phyloP scores from a whole-genome alignment of 164 flowering plant species.

The Liquidambar formosana region DNA sequence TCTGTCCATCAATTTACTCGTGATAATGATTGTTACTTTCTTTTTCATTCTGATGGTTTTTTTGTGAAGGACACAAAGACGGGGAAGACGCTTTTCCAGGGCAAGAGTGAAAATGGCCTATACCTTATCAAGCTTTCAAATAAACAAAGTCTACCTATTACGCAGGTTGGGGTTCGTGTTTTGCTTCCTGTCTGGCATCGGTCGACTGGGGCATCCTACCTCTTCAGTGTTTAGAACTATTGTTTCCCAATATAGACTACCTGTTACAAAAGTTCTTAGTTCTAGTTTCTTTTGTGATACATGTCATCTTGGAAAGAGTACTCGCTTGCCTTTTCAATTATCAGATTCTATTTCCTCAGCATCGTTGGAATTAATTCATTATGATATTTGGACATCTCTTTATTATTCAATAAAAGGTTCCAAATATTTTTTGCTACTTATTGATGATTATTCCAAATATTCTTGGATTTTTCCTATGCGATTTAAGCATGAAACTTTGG shows the following conservation, averaged over 20 bases:
- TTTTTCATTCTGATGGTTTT: no score
- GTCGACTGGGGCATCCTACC: background rate
- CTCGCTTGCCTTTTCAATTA: background rate
- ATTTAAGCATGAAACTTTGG: no score
- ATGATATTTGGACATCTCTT: background rate
- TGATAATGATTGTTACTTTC: background rate
- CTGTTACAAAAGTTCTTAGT: no score
- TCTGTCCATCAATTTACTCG: background rate
- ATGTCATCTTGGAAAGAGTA: background rate
- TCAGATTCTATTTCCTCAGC: background rate
- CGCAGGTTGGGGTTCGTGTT: background rate
- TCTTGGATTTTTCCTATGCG: background rate
- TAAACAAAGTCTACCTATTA: background rate
- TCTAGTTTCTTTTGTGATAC: background rate
- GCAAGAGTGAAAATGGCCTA: background rate
- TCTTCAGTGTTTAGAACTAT: background rate
- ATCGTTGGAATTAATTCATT: background rate
- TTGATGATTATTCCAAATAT: background rate
- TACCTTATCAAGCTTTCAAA: background rate
- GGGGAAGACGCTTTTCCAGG: background rate
- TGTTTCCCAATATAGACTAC: background rate
- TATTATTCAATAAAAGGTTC: background rate
- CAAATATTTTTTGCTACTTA: background rate
- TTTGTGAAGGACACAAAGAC: no score
- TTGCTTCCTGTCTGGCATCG: background rate